These are phyloP conservation scores for Acrasis kona DNA, from an alignment of 78 protist genomes.

Conservation along the genomic window DNA sequence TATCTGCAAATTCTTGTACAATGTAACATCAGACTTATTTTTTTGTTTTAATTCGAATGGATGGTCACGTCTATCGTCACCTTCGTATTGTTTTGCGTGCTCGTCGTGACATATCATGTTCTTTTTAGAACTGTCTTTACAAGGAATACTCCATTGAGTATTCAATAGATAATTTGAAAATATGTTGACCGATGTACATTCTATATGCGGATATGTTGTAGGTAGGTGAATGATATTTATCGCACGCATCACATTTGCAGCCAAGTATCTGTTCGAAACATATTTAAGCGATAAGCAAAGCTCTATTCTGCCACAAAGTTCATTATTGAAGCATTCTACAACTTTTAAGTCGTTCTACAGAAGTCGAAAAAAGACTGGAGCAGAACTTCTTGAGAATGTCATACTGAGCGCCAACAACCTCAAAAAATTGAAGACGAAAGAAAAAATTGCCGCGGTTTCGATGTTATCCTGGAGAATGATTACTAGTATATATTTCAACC, in stretches of 20 bases:
- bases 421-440: not conserved
- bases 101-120: too few relatives aligned
- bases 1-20: not conserved
- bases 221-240: too few relatives aligned
- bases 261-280: too few relatives aligned
- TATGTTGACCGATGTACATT: not conserved
- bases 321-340: too few relatives aligned
- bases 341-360: not conserved
- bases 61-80: too few relatives aligned
- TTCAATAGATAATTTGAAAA: too few relatives aligned
- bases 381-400: not conserved
- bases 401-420: not conserved
- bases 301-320: too few relatives aligned
- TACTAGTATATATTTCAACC: not conserved
- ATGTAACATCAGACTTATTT: not conserved
- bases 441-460: not conserved
- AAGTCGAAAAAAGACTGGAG: not conserved
- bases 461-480: not conserved
- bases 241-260: too few relatives aligned
- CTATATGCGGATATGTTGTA: not conserved
- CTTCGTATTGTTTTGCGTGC: too few relatives aligned
- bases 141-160: too few relatives aligned
- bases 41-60: not conserved
- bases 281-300: too few relatives aligned
- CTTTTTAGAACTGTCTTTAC: too few relatives aligned